Conservation (phyloP, 148 eudicot species). For the Rhododendron ferrugineum region DNA sequence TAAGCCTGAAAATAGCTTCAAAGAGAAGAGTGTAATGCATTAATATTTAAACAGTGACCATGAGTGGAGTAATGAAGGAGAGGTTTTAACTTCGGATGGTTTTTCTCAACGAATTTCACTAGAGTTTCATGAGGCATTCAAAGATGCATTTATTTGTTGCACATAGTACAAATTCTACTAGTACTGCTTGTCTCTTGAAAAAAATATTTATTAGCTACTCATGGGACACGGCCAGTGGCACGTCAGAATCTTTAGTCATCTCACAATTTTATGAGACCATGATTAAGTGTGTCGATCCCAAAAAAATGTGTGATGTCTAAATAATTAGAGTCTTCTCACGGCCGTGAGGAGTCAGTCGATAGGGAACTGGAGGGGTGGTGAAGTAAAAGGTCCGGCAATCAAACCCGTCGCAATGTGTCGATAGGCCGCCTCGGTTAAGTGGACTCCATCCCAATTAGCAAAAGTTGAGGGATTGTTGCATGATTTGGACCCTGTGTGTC, state of each 20-base stretch:
- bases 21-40: too few species aligned
- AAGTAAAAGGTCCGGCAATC: slow-evolving; percentile 43
- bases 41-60: background rate
- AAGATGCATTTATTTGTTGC: background rate
- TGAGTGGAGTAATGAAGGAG: background rate
- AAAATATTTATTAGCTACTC: background rate
- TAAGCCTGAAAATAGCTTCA: too few species aligned
- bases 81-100: background rate
- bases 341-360: background rate
- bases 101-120: background rate
- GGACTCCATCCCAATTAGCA: slow-evolving; percentile 71
- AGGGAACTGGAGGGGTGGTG: slow-evolving; percentile 29
- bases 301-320: background rate
- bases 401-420: slow-evolving; percentile 39
- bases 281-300: background rate
- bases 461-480: slow-evolving; percentile 40
- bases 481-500: slow-evolving; percentile 45
- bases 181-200: too few species aligned
- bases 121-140: background rate
- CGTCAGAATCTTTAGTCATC: background rate
- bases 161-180: background rate
- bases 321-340: background rate
- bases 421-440: slow-evolving; percentile 59
- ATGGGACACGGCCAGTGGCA: background rate
- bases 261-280: background rate